Evolutionary conservation across 2,329 filamentous ascomycete species (phyloP), one percentile per base, ranked within the genome.

Genomic region (Fusarium tuaranense): DNA sequence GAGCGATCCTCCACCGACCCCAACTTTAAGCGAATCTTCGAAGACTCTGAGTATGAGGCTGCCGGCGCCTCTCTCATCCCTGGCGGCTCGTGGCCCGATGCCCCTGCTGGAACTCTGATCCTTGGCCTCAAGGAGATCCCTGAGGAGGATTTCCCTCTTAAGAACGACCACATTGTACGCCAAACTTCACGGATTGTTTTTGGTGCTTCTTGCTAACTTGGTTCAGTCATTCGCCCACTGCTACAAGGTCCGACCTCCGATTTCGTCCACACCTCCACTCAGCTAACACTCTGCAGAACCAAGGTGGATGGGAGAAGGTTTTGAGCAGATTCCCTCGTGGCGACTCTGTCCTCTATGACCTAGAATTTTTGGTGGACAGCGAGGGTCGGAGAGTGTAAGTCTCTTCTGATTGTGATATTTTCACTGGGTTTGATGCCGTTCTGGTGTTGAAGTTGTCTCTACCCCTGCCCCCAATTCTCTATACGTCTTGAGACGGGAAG

Each of bases 351-450:
- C 90, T 98, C 16, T 90, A 95, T 69, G 95, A 98, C 79, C 89
- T 98, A 41, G 95, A 98, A 82, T 98, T 98, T 82, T 87, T 98
- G 41, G 89, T 90, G 44, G 93, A 97, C 76, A 89, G 57, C 7
- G 38, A 74, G 9, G 74, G 74, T 2, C 69, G 74, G 0, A 68
- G 74, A 32, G 71, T 76, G 57, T 58, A 48, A 38, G 60, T 58
- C 18, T 71, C 57, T 55, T 71, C 61, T n/a, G 2, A 12, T 32
- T 55, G 48, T 34, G 10, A 12, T 18, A 18, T 48, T 27, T 25
- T 48, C 13, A 18, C 25, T 18, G 8, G 14, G 16, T 27, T 48
- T 48, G 44, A 27, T 25, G 22, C 8, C 44, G 44, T 27, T 2
- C 8, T 25, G 44, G 22, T 27, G 22, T 48, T 18, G 22, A 48